phyloP scores from a whole-genome alignment of 163 green algal genomes.

The Scenedesmus sp. region DNA sequence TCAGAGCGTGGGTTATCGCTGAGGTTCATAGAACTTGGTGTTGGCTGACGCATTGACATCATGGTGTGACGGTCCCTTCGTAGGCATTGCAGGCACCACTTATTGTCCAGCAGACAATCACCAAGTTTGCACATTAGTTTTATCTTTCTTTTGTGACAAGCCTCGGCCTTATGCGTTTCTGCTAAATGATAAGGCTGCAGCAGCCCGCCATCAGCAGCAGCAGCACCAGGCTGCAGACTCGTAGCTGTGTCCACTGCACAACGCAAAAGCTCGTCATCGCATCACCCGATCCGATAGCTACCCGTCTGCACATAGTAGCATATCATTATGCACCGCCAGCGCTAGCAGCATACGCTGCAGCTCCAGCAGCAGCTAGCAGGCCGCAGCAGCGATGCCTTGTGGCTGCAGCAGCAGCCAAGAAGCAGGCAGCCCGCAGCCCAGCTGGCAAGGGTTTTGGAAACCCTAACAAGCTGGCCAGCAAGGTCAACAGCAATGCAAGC shows the following conservation, averaged over 20 bases:
- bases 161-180: no score
- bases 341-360: background rate
- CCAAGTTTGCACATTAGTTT: background rate
- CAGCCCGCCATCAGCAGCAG: background rate
- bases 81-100: background rate
- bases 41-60: background rate
- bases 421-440: slow-evolving; percentile 3
- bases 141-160: background rate
- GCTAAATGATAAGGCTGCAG: background rate
- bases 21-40: background rate
- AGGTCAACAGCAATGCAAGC: background rate
- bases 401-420: slow-evolving; percentile 3
- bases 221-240: background rate
- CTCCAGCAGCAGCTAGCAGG: background rate
- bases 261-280: background rate
- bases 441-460: slow-evolving; percentile 46
- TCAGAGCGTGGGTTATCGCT: no score
- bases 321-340: background rate
- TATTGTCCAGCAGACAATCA: background rate
- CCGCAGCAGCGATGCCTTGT: background rate
- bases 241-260: background rate
- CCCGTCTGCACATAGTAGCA: background rate
- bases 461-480: slow-evolving; percentile 12
- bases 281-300: background rate
- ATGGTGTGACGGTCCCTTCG: background rate